Conservation (phyloP, 345 rosid species). For the Sonneratia alba region DNA sequence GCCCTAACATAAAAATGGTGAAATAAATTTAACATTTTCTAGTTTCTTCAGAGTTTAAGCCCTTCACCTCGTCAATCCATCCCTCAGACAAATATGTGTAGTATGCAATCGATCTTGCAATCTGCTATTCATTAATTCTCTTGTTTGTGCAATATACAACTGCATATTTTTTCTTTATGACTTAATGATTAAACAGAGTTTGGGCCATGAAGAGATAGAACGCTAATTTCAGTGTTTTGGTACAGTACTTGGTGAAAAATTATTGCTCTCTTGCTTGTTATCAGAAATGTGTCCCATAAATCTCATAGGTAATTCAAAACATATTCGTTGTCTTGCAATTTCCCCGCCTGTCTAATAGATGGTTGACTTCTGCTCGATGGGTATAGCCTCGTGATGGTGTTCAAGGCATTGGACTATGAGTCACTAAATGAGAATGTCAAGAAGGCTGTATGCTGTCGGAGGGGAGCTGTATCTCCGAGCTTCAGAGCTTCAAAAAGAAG, state of each 20-base stretch:
- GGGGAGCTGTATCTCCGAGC: constrained; percentile 99
- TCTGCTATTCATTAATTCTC: too few relatives aligned
- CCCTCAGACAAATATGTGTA: too few relatives aligned
- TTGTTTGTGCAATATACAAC: too few relatives aligned
- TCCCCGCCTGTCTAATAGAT: neutral
- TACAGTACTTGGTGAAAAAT: neutral
- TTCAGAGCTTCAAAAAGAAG: constrained; percentile 97
- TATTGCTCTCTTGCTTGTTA: neutral
- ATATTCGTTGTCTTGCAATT: neutral
- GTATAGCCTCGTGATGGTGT: constrained; percentile 37
- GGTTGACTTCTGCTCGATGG: constrained; percentile 13
- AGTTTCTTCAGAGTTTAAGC: too few relatives aligned
- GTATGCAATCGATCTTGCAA: too few relatives aligned
- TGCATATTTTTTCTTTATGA: too few relatives aligned
- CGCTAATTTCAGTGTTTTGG: neutral
- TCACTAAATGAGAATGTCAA: constrained; percentile 78
- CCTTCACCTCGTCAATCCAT: too few relatives aligned
- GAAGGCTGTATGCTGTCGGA: constrained; percentile 90
- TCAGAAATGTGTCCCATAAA: neutral
- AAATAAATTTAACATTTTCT: too few relatives aligned
- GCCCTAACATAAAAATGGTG: too few relatives aligned
- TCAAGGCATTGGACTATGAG: constrained; percentile 62
- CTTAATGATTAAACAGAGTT: too few relatives aligned
- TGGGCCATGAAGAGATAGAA: too few relatives aligned
- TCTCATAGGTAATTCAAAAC: neutral